Evolutionary conservation across 768 basidiomycete species (phyloP), one percentile per base, ranked within the genome.

Genomic region (Trichaptum fuscoviolaceum): DNA sequence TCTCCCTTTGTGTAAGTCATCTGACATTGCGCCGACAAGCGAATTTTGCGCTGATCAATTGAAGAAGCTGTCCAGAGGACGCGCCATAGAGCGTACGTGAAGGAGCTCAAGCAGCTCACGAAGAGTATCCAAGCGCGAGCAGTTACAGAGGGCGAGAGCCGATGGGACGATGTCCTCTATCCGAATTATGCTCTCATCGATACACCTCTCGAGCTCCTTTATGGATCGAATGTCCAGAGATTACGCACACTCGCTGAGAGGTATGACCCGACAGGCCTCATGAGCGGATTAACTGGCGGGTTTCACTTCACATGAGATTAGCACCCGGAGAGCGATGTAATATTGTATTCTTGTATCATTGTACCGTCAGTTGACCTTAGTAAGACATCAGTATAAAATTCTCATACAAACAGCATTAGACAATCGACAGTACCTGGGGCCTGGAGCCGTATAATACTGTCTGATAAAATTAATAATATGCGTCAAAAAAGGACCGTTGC

Each of bases 111-210:
- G 59, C 42, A 68, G 58, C 57, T 23, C 35, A 58, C 67, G 58
- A n/a, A 62, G 15, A 23, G 24, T 24, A 12, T 68, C 35, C 69
- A 64, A n/a, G 63, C 65, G 1, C 65, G 58, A 0, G 67, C 67
- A 10, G 35, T 66, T 26, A 67, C 63, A 7, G 67, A 68, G 10
- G 69, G 71, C 8, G 70, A 71, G 57, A 66, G 67, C 35, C 57
- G 70, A 23, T 57, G 18, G 34, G 36, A 63, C 9, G 67, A 62
- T 8, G 57, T 63, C 7, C 18, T 66, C 17, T 72, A 72, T 35
- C 63, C 63, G 24, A 71, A 72, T 64, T 72, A 72, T 52, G 71
- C 71, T 15, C 58, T 69, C 7, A 42, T 65, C 27, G 67, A 67
- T 30, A 68, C 69, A 5, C 64, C 69, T 2, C 52, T 68, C 15